Base-by-base conservation (phyloP, 176 grass and related monocot genomes). In the Cenchrus fungigraminus region DNA sequence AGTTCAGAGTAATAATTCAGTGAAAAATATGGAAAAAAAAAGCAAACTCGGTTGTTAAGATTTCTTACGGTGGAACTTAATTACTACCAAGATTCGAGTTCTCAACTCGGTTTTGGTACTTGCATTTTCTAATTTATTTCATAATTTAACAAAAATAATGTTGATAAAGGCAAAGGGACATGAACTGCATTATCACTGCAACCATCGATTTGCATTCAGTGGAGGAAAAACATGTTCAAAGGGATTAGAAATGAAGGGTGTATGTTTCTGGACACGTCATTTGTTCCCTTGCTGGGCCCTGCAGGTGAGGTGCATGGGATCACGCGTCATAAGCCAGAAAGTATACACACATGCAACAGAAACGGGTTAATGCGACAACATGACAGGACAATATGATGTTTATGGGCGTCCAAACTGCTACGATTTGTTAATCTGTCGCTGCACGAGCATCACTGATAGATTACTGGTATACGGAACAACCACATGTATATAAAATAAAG, bases 171-270 rank as follows among this genome's bases (percentile, higher is more conserved):
- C 37, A 40, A 40, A 40, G 37, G 4, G 37, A 40, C 37, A 40
- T 4, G 4, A n/a, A 68, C 9, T 10, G 9, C 6, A 50, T 51
- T 51, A 40, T 40, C 37, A 40, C 12, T 9, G 10, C 49, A 51
- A 2, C 49, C 49, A 51, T 51, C 49, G 9, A 51, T 12, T 51
- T 12, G 11, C 49, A 51, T 40, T 40, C 10, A 51, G 49, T 57
- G 8, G 46, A 34, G 14, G 12, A 14, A 50, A 63, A 52, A 47
- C 14, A 6, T n/a, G 46, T 29, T 3, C 44, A 83, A 56, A 25
- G 45, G 31, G 72, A 71, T 79, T 68, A 77, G 83, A 19, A 72
- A 63, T 8, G 19, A 19, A 19, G 42, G 76, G 76, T 53, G 43
- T 29, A 44, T 28, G 63, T 80, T 53, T 52, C 19, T 76, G 28